Conservation (phyloP, 164 flowering plant species). For the Berberis thunbergii region DNA sequence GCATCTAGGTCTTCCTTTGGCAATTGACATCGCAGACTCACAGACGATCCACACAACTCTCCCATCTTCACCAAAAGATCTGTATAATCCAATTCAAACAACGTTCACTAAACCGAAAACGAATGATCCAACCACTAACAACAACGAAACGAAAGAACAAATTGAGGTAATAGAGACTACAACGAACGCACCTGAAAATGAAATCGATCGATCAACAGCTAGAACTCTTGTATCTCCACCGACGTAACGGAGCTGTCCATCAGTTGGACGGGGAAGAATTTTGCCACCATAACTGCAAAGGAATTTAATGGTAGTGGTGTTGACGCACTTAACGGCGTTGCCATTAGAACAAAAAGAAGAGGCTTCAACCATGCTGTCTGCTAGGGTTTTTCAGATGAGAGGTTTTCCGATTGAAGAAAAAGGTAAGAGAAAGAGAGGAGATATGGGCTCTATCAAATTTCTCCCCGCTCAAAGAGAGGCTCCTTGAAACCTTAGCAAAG, state of each 20-base stretch:
- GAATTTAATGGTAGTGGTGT: slow-evolving; percentile 30
- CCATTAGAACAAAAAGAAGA: slow-evolving; percentile 9
- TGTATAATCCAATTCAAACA: slow-evolving; percentile 16
- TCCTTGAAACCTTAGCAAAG: background rate
- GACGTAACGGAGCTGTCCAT: slow-evolving; percentile 59
- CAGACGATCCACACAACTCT: slow-evolving; percentile 55
- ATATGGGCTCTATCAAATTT: background rate
- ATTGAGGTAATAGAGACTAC: background rate
- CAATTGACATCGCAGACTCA: slow-evolving; percentile 60
- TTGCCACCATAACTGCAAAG: slow-evolving; percentile 81
- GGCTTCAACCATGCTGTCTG: slow-evolving; percentile 28
- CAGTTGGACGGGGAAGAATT: slow-evolving; percentile 63
- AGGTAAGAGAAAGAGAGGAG: background rate
- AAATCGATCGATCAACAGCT: slow-evolving; percentile 42
- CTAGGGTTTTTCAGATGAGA: background rate
- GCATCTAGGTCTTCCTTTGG: slow-evolving; percentile 83
- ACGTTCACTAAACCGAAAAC: slow-evolving; percentile 4
- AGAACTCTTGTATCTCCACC: slow-evolving; percentile 82
- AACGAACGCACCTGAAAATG: slow-evolving; percentile 38
- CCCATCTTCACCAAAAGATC: slow-evolving; percentile 56
- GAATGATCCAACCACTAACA: background rate
- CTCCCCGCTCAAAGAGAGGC: background rate
- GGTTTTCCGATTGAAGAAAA: background rate
- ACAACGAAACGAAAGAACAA: background rate
- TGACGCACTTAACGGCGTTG: slow-evolving; percentile 4